Evolutionary conservation across 768 basidiomycete species (phyloP).

Genomic region (Lactarius hengduanensis): DNA sequence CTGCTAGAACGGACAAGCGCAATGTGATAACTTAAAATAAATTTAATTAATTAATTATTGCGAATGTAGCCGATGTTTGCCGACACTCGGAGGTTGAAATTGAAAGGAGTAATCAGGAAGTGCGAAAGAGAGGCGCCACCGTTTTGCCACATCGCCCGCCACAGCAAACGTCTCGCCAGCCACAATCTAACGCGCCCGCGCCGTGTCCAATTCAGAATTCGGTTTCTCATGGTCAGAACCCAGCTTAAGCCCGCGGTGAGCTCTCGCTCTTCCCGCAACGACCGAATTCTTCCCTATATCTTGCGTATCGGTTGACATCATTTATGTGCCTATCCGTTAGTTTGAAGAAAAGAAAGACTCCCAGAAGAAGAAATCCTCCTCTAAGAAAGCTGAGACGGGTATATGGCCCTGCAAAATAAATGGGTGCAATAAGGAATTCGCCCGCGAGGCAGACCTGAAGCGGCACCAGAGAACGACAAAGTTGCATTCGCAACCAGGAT

Average conservation of each 20-base stretch:
- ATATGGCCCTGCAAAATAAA: slow-evolving; percentile 80
- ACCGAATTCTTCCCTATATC: slow-evolving; percentile 26
- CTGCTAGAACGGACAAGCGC: slow-evolving; percentile 64
- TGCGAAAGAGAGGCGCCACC: slow-evolving; percentile 28
- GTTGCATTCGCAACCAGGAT: slow-evolving; percentile 69
- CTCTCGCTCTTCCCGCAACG: slow-evolving; percentile 35
- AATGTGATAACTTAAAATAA: slow-evolving; percentile 29
- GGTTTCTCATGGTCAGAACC: slow-evolving; percentile 31
- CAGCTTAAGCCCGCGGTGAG: slow-evolving; percentile 37
- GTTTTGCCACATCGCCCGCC: slow-evolving; percentile 26
- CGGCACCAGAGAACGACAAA: slow-evolving; percentile 80
- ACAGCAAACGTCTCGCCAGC: slow-evolving; percentile 29
- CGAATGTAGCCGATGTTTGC: slow-evolving; percentile 15
- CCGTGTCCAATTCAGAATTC: slow-evolving; percentile 10
- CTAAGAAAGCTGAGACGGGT: slow-evolving; percentile 50
- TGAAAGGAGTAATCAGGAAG: neutral
- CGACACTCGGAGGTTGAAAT: slow-evolving; percentile 25
- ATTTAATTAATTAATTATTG: neutral
- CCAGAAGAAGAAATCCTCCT: slow-evolving; percentile 40
- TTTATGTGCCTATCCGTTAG: slow-evolving; percentile 31
- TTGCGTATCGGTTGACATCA: slow-evolving; percentile 20
- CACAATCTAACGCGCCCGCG: slow-evolving; percentile 19
- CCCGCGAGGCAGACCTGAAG: slow-evolving; percentile 79
- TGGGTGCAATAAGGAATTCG: slow-evolving; percentile 80
- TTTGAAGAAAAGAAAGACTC: slow-evolving; percentile 45